A percentile compares a stretch with the other conserved stretches of the same genome.
Evolutionary conservation across 768 basidiomycete species (phyloP).

Genomic region (Boletus fagicola): DNA sequence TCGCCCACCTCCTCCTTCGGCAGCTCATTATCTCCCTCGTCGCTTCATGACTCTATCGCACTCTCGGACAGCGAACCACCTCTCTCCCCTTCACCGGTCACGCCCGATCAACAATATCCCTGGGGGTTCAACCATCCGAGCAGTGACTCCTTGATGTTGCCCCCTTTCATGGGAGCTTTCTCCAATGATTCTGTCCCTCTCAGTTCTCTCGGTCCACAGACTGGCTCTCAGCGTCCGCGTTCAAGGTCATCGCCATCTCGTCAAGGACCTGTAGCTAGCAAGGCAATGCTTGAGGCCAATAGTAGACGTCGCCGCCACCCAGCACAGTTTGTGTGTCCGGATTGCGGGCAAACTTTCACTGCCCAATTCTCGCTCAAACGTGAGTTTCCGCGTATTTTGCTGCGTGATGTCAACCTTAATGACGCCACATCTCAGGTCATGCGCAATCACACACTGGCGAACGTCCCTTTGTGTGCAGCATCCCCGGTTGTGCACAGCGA

Average conservation of each 20-base stretch:
- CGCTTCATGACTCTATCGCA: conserved; percentile 3
- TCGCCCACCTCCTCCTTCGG: conserved; percentile 29
- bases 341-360: conserved; percentile 29
- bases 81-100: conserved; percentile 18
- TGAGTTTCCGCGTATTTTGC: conserved; percentile 11
- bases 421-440: conserved; percentile 25
- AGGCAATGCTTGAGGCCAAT: conserved; percentile 34
- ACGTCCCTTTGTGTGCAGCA: conserved; percentile 24
- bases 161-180: background rate
- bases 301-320: conserved; percentile 31
- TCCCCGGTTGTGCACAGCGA: conserved; percentile 28
- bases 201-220: background rate
- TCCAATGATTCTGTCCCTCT: conserved; percentile 2
- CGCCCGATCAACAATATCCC: conserved; percentile 5
- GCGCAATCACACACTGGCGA: conserved; percentile 29
- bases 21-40: conserved; percentile 25
- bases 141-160: conserved; percentile 5
- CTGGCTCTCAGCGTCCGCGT: conserved; percentile 17
- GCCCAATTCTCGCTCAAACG: conserved; percentile 34
- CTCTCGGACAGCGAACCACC: conserved; percentile 25
- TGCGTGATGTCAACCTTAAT: background rate
- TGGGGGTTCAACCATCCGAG: conserved; percentile 10
- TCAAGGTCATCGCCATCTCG: conserved; percentile 15
- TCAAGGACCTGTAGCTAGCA: conserved; percentile 28
- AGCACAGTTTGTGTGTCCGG: conserved; percentile 16